A percentile compares a stretch with the other conserved stretches of the same genome.
Conservation (phyloP, 1,284 basidiomycete species). For the Ustilago cynodontis region DNA sequence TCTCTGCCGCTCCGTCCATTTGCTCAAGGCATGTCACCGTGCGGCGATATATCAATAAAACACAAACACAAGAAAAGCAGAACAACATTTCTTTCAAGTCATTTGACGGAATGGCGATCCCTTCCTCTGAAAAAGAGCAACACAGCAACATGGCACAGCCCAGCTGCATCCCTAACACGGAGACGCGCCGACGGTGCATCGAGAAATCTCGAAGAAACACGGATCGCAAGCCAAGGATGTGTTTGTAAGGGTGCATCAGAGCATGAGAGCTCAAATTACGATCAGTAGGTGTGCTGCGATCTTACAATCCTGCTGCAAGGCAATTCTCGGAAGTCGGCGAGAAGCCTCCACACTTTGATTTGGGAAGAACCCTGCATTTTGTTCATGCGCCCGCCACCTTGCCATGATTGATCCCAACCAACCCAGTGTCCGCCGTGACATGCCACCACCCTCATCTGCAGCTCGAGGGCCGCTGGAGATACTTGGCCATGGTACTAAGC, state of each 20-base stretch:
- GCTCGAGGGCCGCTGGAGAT: background rate
- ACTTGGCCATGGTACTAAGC: background rate
- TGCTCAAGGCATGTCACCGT: background rate
- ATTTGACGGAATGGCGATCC: too few relatives aligned
- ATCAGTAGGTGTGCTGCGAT: background rate
- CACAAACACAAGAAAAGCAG: too few relatives aligned
- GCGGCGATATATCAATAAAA: background rate
- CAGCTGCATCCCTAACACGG: constrained; percentile 4
- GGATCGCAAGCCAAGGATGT: background rate
- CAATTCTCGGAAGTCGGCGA: constrained; percentile 20
- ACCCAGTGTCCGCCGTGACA: background rate
- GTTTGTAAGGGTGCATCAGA: background rate
- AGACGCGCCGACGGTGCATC: constrained; percentile 11
- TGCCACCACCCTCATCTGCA: background rate
- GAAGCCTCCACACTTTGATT: constrained; percentile 17
- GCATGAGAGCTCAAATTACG: background rate
- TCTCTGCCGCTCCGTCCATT: background rate
- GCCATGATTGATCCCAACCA: constrained; percentile 4
- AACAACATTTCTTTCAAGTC: too few relatives aligned
- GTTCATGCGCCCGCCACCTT: background rate
- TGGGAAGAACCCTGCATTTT: background rate
- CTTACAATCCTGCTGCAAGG: constrained; percentile 6
- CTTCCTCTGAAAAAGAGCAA: too few relatives aligned
- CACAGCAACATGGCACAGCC: background rate
- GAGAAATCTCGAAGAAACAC: background rate